Conservation (phyloP, 345 rosid genomes). For the Melastoma malabathricum region DNA sequence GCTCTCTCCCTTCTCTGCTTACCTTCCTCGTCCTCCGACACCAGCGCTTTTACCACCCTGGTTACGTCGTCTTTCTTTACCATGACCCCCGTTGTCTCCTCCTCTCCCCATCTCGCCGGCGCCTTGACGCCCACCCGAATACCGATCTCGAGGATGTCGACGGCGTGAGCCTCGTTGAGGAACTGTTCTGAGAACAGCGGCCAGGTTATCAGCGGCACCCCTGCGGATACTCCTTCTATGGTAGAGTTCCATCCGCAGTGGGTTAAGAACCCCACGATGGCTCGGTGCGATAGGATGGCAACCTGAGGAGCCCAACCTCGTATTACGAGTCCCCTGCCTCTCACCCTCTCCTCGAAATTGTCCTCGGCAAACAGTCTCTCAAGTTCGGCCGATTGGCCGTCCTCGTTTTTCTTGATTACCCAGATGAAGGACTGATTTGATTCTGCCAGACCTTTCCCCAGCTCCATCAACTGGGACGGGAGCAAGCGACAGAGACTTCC, state of each 20-base stretch:
- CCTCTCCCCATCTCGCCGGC: conserved; percentile 71
- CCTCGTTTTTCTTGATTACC: conserved; percentile 44
- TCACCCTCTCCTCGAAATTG: conserved; percentile 36
- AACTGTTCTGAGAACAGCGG: conserved; percentile 71
- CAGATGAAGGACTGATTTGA: conserved; percentile 56
- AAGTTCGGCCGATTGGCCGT: conserved; percentile 25
- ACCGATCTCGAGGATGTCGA: conserved; percentile 46
- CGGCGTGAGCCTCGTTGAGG: conserved; percentile 51
- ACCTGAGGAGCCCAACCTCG: conserved; percentile 88
- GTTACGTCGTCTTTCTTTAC: conserved; percentile 34
- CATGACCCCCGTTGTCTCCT: conserved; percentile 44
- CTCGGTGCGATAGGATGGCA: conserved; percentile 47
- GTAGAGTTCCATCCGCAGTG: conserved; percentile 94
- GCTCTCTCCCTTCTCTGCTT: conserved; percentile 32
- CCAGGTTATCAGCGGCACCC: conserved; percentile 77
- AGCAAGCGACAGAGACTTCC: conserved; percentile 65
- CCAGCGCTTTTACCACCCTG: conserved; percentile 29
- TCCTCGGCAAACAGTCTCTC: conserved; percentile 33
- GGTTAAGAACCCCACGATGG: conserved; percentile 59
- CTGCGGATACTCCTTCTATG: conserved; percentile 41
- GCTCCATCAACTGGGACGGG: conserved; percentile 47
- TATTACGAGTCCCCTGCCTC: conserved; percentile 51
- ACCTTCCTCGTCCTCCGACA: conserved; percentile 36
- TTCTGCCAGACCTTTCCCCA: conserved; percentile 54
- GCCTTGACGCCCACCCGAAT: conserved; percentile 62